Conservation (phyloP, 106 monocot genomes). For the Agapanthus africanus region DNA sequence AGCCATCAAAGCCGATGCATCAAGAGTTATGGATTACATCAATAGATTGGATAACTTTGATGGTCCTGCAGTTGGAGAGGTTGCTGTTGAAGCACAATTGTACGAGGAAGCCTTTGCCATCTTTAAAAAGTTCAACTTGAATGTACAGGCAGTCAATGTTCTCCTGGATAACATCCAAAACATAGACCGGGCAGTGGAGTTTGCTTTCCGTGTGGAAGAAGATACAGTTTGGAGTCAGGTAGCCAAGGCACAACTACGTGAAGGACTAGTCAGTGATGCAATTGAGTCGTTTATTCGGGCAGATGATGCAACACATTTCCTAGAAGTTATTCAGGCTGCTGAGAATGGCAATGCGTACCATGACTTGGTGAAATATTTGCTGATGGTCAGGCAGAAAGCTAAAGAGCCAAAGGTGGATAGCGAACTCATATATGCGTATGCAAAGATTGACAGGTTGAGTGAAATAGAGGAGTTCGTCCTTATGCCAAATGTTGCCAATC, state of each 20-base stretch:
- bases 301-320: slow-evolving; percentile 86
- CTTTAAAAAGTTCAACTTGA: slow-evolving; percentile 95
- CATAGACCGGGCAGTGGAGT: slow-evolving; percentile 93
- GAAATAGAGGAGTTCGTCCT: slow-evolving; percentile 98
- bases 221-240: slow-evolving; percentile 99
- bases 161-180: slow-evolving; percentile 81
- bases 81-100: slow-evolving; percentile 88
- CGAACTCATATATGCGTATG: slow-evolving; percentile 95
- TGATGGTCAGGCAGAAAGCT: slow-evolving; percentile 91
- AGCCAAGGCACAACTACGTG: slow-evolving; percentile 86
- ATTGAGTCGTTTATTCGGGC: slow-evolving; percentile 98
- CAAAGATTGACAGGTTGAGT: slow-evolving; percentile 84
- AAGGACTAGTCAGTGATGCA: slow-evolving; percentile 92
- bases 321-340: slow-evolving; percentile 86
- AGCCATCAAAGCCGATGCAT: slow-evolving; percentile 91
- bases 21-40: slow-evolving; percentile 95
- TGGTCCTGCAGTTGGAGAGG: slow-evolving; percentile 97
- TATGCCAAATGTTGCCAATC: slow-evolving; percentile 98
- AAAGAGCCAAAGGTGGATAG: slow-evolving; percentile 93
- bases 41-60: slow-evolving; percentile 98
- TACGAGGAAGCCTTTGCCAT: slow-evolving; percentile 99
- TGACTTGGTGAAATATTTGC: slow-evolving; percentile 79
- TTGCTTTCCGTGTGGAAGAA: slow-evolving; percentile 97
- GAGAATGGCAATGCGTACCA: slow-evolving; percentile 83
- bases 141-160: slow-evolving; percentile 91